Base-by-base conservation (phyloP, 1,284 basidiomycete genomes). In the Leccinum angustisporum region DNA sequence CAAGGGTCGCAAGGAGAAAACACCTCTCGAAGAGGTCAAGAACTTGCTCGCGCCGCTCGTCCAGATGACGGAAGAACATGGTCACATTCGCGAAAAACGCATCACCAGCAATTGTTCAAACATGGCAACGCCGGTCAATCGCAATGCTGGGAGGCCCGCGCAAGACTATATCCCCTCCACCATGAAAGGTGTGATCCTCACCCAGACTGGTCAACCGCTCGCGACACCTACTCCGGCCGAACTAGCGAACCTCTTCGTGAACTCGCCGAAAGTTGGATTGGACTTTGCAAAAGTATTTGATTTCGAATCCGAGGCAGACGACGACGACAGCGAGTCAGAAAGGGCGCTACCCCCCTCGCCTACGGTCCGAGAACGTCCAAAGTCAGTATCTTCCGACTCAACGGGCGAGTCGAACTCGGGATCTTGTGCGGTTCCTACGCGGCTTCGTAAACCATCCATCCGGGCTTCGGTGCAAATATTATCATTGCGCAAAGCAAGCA, bases 181-280 rank as follows among this genome's bases (percentile, higher is more conserved):
- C 0, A 93, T 93, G 91, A 90, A 90, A 71, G 91, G 91, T 3
- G 87, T 92, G 38, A 81, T 93, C 43, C 78, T 92, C 38, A 92
- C 91, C 0, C 77, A 84, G 3, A 91, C 90, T 0, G 91, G 91
- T 5, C 85, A 91, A 70, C 77, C 80, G 0, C 78, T 93, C 4
- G 79, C 83, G 4, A 92, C 90, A 11, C 91, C 91, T 0, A 80
- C 82, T 1, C 86, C 87, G 0, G 78, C 80, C 0, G 86, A 87
- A 69, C 78, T 91, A 1, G 80, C 81, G 2, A 85, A 82, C 55
- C 79, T 90, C 3, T 89, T 90, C 67, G 80, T 81, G 21, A 81
- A 83, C 50, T 86, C 85, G 7, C 90, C 88, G 0, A 84, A 79
- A 64, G 83, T 88, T 33, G 84, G 85, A 1, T 78, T 92, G 25